Evolutionary conservation across 2,329 filamentous ascomycete genomes (phyloP).

Genomic region (Diaporthe humulicola): DNA sequence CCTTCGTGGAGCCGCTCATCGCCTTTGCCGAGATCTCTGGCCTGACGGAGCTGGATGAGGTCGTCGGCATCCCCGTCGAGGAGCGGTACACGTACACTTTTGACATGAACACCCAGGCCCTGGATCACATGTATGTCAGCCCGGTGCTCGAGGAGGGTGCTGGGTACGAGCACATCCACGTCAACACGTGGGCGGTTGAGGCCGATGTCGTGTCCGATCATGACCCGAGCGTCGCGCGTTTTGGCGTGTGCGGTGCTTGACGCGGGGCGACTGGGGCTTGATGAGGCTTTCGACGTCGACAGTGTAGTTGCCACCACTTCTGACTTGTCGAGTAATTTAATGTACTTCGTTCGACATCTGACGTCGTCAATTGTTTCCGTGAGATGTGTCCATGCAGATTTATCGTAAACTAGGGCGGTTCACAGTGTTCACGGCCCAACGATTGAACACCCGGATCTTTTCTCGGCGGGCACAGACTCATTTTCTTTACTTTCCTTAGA

Average conservation of each 20-base stretch:
- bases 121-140: conserved; percentile 80
- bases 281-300: not conserved
- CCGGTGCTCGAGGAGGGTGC: conserved; percentile 59
- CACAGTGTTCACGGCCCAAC: too few species aligned
- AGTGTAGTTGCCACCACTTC: not conserved
- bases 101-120: conserved; percentile 76
- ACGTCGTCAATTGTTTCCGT: too few species aligned
- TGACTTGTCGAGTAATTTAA: not conserved
- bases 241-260: conserved; percentile 67
- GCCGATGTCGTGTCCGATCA: conserved; percentile 74
- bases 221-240: conserved; percentile 74
- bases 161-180: conserved; percentile 75
- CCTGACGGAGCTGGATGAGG: conserved; percentile 73
- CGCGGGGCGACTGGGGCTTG: not conserved
- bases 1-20: conserved; percentile 70
- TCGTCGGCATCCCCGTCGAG: conserved; percentile 60
- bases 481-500: too few species aligned
- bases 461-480: too few species aligned
- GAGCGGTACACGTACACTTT: conserved; percentile 81
- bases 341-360: too few species aligned
- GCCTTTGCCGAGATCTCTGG: conserved; percentile 66
- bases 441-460: too few species aligned
- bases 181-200: conserved; percentile 76
- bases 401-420: not conserved
- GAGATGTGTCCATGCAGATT: not conserved